Base-by-base conservation (phyloP, 1,139 yeast genomes). In the Kurtzmaniella quercitrusa region DNA sequence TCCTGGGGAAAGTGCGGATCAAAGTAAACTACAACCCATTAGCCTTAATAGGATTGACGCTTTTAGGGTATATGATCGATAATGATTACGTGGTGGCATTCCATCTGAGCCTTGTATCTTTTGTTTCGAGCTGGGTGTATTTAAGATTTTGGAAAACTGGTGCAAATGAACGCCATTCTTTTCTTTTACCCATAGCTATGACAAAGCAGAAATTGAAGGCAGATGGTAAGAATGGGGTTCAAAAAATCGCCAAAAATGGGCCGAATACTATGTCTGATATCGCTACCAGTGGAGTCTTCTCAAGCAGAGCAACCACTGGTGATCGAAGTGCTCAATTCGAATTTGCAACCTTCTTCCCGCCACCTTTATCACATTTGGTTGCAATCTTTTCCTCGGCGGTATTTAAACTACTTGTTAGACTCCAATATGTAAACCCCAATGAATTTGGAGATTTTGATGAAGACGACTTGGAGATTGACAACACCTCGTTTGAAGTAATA, bases 311-410 rank as follows among this genome's bases (percentile, higher is more conserved):
- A 8, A 29, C 40, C 7, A 16, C 43, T 7, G 77, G 78, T 16
- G 78, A 73, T 46, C 54, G 76, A 43, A 63, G 75, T 0, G 66
- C 64, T 14, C 74, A 66, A 48, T 73, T 73, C 52, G 58, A 77
- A 19, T 52, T 73, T 16, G 51, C 62, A 41, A 70, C 77, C 2
- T 72, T 73, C 53, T 72, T 73, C 58, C 79, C 78, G 1, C 57
- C 57, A 19, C 78, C 78, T 1, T 25, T 73, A 6, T 66, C 75
- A 6, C 33, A 56, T 5, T 6, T 66, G 0, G 62, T 70, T 1
- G 56, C 57, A 43, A 15, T 57, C 1, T 9, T 60, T 0, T 43
- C 65, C 1, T 48, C 49, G 33, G 38, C 49, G 11, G 46, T 54
- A 2, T 69, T 58, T 49, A 53, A 49, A 25, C 34, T 50, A 1